Evolutionary conservation across 805 yeast species (phyloP).

Genomic region (Candida tallmaniae): DNA sequence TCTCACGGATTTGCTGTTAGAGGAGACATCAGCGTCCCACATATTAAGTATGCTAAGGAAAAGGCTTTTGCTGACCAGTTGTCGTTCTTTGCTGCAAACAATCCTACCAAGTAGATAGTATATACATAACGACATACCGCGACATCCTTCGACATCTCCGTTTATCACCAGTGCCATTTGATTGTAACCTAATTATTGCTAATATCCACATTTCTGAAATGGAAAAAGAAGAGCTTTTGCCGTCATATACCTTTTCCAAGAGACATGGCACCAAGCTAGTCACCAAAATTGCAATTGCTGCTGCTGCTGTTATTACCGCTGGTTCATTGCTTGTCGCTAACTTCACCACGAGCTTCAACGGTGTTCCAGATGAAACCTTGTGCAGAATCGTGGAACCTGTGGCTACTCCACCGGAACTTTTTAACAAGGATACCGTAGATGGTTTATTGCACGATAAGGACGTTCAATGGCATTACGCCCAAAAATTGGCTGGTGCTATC

Average conservation of each 20-base stretch:
- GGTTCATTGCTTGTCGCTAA: no score
- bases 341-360: no score
- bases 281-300: no score
- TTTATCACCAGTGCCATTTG: not conserved
- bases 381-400: conserved; percentile 31
- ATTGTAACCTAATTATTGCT: not conserved
- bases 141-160: no score
- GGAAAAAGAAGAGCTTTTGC: not conserved
- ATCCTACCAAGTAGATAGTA: no score
- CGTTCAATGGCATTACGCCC: conserved; percentile 18
- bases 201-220: not conserved
- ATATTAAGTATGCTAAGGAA: conserved; percentile 59
- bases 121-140: no score
- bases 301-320: no score
- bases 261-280: not conserved
- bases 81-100: conserved; percentile 13
- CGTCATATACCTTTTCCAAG: not conserved
- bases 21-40: conserved; percentile 60
- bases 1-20: conserved; percentile 77
- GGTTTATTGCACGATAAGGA: conserved; percentile 22
- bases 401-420: conserved; percentile 19
- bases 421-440: conserved; percentile 17
- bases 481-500: conserved; percentile 22
- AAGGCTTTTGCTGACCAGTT: conserved; percentile 52
- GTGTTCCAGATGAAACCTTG: conserved; percentile 9